Conservation (phyloP, 2,329 filamentous ascomycete genomes). For the Stemphylium beticola region DNA sequence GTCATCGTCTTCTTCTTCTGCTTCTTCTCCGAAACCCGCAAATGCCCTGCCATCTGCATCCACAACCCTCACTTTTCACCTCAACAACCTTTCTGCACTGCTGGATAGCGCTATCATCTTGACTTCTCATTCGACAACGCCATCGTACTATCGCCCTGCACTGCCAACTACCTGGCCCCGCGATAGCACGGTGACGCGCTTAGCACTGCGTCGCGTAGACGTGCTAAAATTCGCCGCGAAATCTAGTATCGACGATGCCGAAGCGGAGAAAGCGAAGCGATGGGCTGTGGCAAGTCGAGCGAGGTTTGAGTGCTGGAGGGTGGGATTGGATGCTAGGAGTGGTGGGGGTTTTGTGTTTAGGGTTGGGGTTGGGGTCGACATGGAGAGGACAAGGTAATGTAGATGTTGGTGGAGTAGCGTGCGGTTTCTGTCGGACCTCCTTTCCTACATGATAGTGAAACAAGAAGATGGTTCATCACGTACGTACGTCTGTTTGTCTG, state of each 20-base stretch:
- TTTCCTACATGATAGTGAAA: no score
- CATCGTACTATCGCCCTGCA: constrained; percentile 17
- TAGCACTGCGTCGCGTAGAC: constrained; percentile 43
- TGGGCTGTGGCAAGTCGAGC: constrained; percentile 47
- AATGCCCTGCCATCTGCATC: constrained; percentile 25
- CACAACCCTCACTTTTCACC: constrained; percentile 14
- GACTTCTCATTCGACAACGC: constrained; percentile 19
- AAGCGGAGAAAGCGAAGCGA: constrained; percentile 42
- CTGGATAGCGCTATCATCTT: constrained; percentile 23
- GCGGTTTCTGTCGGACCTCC: background rate
- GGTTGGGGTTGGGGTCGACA: constrained; percentile 23
- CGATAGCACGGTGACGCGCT: constrained; percentile 31
- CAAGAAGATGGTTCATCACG: no score
- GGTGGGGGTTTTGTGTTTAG: constrained; percentile 38
- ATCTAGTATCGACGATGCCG: constrained; percentile 48
- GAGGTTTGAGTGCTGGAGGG: constrained; percentile 44
- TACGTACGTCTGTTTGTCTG: no score
- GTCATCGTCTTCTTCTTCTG: background rate
- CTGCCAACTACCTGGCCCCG: constrained; percentile 42
- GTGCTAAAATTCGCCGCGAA: constrained; percentile 47
- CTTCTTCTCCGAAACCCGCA: background rate
- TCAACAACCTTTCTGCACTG: constrained; percentile 13
- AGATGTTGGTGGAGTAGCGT: background rate
- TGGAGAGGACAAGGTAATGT: constrained; percentile 12
- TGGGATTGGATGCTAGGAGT: constrained; percentile 21